Percentiles rank a stretch among this genome's conserved stretches.
Conservation (phyloP, 1,284 basidiomycete genomes). For the Heliocybe sulcata region DNA sequence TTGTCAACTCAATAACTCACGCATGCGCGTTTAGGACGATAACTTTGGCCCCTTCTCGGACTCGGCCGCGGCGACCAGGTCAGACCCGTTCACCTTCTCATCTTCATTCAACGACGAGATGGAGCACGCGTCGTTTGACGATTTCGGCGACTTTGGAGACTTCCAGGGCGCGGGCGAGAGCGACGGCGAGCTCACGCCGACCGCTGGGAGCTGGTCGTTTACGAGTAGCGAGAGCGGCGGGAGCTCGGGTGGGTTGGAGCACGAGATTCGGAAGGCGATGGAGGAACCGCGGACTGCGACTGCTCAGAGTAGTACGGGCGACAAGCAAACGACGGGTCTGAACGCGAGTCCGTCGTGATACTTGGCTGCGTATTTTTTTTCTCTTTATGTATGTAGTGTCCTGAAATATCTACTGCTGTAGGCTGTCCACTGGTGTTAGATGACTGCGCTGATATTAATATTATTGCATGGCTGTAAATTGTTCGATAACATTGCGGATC, state of each 20-base stretch:
- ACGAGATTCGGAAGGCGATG: too few relatives aligned
- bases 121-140: conserved; percentile 57
- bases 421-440: too few relatives aligned
- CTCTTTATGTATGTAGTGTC: too few relatives aligned
- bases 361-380: too few relatives aligned
- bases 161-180: conserved; percentile 45
- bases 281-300: too few relatives aligned
- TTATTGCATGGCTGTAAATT: too few relatives aligned
- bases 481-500: too few relatives aligned
- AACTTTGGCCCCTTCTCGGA: conserved; percentile 73
- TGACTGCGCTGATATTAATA: too few relatives aligned
- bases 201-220: conserved; percentile 63
- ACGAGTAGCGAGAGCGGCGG: conserved; percentile 33
- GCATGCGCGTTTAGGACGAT: conserved; percentile 34
- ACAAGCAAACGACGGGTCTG: too few relatives aligned
- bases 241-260: conserved; percentile 22
- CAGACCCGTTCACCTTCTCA: conserved; percentile 56
- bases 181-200: conserved; percentile 55
- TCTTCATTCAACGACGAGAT: conserved; percentile 43
- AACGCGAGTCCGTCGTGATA: too few relatives aligned
- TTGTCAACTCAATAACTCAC: neutral
- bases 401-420: too few relatives aligned
- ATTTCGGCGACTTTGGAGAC: conserved; percentile 73
- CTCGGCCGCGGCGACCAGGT: conserved; percentile 34
- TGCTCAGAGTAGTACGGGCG: too few relatives aligned